A percentile compares a stretch with the other conserved stretches of the same genome.
Conservation (phyloP, 1,284 basidiomycete species). For the Pseudozyma flocculosa region DNA sequence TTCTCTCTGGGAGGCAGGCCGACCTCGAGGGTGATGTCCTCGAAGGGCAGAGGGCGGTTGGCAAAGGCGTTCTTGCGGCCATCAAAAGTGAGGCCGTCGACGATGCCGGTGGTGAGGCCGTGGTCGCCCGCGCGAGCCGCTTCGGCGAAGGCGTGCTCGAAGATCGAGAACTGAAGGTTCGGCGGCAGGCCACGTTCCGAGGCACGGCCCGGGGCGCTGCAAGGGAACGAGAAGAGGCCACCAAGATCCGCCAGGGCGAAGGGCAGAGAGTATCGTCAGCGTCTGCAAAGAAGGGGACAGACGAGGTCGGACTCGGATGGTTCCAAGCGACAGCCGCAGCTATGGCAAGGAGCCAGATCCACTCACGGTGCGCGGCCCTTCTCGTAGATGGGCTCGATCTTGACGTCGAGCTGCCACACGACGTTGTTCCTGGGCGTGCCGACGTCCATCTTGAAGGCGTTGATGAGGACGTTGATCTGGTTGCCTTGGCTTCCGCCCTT, state of each 20-base stretch:
- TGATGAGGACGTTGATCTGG: constrained; percentile 14
- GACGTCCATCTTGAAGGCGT: constrained; percentile 13
- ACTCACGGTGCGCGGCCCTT: constrained; percentile 2
- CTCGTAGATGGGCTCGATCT: constrained; percentile 19
- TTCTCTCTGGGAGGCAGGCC: constrained; percentile 21
- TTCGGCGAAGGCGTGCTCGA: constrained; percentile 6
- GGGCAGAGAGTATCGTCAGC: too few relatives aligned
- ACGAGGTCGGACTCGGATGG: too few relatives aligned
- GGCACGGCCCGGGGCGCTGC: neutral
- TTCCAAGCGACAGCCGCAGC: too few relatives aligned
- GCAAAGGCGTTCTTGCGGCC: constrained; percentile 26
- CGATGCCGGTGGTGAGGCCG: constrained; percentile 21
- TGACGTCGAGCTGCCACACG: constrained; percentile 27
- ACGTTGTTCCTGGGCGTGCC: neutral
- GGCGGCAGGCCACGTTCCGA: constrained; percentile 8
- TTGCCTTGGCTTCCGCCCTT: constrained; percentile 31
- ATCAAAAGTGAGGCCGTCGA: constrained; percentile 19
- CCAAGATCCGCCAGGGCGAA: neutral
- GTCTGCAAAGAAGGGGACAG: too few relatives aligned
- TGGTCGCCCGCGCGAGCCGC: constrained; percentile 3
- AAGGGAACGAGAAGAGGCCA: neutral
- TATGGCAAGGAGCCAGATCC: too few relatives aligned
- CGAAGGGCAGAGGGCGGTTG: constrained; percentile 3
- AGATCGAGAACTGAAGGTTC: constrained; percentile 10
- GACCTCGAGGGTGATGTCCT: constrained; percentile 13